Evolutionary conservation across 2,329 filamentous ascomycete genomes (phyloP).

Genomic region (Venturia effusa): DNA sequence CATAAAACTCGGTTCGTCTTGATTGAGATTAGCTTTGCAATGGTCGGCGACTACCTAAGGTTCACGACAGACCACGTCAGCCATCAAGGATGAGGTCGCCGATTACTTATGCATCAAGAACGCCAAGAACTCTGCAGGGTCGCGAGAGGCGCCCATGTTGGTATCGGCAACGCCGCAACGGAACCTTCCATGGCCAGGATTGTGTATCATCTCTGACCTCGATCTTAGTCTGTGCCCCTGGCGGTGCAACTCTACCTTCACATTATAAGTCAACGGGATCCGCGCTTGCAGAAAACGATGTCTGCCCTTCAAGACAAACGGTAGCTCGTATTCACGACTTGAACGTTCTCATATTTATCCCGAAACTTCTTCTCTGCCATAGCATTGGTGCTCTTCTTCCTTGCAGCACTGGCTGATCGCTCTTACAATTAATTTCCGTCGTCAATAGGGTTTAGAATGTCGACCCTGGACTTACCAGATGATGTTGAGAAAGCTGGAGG

Average conservation of each 20-base stretch:
- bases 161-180: neutral
- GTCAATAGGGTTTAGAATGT: neutral
- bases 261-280: neutral
- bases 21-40: too few species aligned
- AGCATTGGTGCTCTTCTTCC: neutral
- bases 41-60: too few species aligned
- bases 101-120: neutral
- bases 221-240: neutral
- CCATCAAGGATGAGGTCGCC: neutral
- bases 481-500: constrained; percentile 37
- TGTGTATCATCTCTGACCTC: neutral
- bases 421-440: neutral
- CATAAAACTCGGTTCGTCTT: too few species aligned
- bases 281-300: neutral
- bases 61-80: too few species aligned
- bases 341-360: neutral
- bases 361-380: neutral
- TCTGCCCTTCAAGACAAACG: neutral
- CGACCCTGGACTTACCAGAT: too few species aligned
- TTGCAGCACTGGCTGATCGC: neutral
- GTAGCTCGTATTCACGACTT: neutral
- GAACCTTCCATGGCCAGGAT: neutral
- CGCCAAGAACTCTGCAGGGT: neutral
- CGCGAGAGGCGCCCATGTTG: neutral
- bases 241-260: neutral